Conservation (phyloP, 768 basidiomycete species). For the Porpolomopsis calyptriformis region DNA sequence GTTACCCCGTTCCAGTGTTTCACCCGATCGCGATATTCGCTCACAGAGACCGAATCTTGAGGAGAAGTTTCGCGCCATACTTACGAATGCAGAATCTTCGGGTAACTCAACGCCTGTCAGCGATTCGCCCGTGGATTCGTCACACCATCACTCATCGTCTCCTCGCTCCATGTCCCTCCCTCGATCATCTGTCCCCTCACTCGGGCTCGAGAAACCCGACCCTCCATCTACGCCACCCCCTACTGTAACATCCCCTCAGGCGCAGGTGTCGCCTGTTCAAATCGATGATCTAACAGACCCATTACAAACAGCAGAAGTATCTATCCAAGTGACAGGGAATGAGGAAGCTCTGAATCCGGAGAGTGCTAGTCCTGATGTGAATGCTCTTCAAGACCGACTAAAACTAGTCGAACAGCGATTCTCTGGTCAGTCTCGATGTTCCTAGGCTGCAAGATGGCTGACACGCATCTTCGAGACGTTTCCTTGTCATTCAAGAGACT, state of each 20-base stretch:
- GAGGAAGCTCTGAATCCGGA: not conserved
- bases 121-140: constrained; percentile 16
- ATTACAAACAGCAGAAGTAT: not conserved
- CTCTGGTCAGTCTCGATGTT: constrained; percentile 34
- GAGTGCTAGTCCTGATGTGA: constrained; percentile 26
- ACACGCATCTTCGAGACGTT: constrained; percentile 42
- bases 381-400: constrained; percentile 53
- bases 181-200: constrained; percentile 25
- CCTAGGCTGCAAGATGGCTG: not conserved
- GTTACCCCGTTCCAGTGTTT: constrained; percentile 11
- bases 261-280: not conserved
- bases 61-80: constrained; percentile 58
- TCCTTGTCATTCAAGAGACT: constrained; percentile 68
- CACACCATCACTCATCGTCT: constrained; percentile 26
- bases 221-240: not conserved
- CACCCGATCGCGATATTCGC: constrained; percentile 7
- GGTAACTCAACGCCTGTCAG: constrained; percentile 27
- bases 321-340: not conserved
- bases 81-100: constrained; percentile 47
- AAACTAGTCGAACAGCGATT: constrained; percentile 72
- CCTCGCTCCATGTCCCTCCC: constrained; percentile 36
- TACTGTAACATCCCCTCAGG: not conserved
- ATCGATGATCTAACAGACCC: not conserved
- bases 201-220: constrained; percentile 8
- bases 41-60: constrained; percentile 53